These are phyloP conservation scores for Diophrys sp. DNA, from an alignment of 73 alveolate species.

Conservation along the genomic window DNA sequence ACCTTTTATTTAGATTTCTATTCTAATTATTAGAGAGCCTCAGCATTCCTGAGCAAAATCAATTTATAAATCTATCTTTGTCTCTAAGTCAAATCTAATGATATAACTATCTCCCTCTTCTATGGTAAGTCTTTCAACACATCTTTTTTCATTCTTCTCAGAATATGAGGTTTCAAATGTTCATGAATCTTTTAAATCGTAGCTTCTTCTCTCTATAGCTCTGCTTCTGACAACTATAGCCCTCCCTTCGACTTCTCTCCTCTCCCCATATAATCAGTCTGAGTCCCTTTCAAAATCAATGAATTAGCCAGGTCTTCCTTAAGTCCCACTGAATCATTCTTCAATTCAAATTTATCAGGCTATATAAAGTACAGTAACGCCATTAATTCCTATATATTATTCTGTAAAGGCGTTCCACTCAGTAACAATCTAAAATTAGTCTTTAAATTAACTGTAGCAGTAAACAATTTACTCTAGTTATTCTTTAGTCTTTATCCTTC, in stretches of 20 bases:
- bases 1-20: constrained; percentile 35
- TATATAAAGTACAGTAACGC: constrained; percentile 68
- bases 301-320: too few species aligned
- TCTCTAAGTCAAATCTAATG: constrained; percentile 81
- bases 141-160: constrained; percentile 90
- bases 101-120: constrained; percentile 87
- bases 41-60: constrained; percentile 80
- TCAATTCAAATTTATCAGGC: constrained; percentile 62
- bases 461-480: constrained; percentile 76
- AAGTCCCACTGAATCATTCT: constrained; percentile 43
- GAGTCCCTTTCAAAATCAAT: too few species aligned
- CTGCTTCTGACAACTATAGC: too few species aligned
- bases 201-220: neutral
- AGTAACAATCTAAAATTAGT: constrained; percentile 81
- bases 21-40: constrained; percentile 62
- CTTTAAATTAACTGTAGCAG: constrained; percentile 57
- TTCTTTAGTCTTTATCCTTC: constrained; percentile 96
- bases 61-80: constrained; percentile 86
- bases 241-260: too few species aligned
- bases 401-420: constrained; percentile 96
- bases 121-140: constrained; percentile 89
- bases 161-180: constrained; percentile 85
- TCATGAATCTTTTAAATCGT: constrained; percentile 38
- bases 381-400: constrained; percentile 86
- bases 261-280: too few species aligned